phyloP scores from a whole-genome alignment of 2,329 filamentous ascomycete species.

The Monilinia fructicola region DNA sequence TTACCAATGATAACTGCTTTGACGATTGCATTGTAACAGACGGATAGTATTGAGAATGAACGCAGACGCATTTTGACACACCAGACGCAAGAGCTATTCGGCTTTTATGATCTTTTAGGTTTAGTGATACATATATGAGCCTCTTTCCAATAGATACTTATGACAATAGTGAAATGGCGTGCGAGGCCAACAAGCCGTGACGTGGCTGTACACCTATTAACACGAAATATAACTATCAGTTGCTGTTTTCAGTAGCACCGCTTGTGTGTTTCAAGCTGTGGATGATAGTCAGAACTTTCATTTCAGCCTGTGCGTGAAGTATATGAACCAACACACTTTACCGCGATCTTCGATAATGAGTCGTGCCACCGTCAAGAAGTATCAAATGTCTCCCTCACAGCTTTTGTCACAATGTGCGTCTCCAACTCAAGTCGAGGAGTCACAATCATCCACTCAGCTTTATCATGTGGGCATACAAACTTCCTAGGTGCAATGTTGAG shows the following conservation, averaged over 20 bases:
- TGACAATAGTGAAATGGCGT: neutral
- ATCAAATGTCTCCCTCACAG: neutral
- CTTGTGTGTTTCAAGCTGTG: neutral
- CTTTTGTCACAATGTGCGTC: neutral
- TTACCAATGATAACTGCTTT: neutral
- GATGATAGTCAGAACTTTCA: neutral
- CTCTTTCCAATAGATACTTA: neutral
- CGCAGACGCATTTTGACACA: neutral
- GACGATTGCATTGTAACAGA: neutral
- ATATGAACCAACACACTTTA: neutral
- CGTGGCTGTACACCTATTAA: neutral
- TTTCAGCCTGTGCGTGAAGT: neutral
- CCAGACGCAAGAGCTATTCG: neutral
- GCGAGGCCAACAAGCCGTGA: neutral
- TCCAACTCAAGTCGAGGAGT: neutral
- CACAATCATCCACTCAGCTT: neutral
- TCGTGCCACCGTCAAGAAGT: neutral
- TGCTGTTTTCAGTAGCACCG: neutral
- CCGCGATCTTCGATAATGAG: neutral
- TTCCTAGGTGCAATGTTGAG: neutral
- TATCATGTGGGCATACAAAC: neutral
- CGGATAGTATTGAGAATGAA: neutral
- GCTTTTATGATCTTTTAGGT: neutral
- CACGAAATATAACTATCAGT: too few relatives aligned
- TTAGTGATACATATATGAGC: neutral